Base-by-base conservation (phyloP, 805 yeast species). In the Nakazawaea peltata region DNA sequence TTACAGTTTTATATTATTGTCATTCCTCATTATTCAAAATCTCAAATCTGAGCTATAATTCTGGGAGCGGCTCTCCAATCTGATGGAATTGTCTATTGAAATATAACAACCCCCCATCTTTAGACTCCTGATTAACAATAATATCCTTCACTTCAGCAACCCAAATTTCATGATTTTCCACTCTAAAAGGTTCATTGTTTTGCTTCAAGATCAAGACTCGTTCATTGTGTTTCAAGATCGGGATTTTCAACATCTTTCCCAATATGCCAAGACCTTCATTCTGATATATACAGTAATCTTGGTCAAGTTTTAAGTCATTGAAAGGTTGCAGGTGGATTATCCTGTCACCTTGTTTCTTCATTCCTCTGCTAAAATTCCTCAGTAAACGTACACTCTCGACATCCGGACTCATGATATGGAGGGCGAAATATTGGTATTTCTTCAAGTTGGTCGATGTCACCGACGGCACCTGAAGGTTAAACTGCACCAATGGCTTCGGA, bases 91-190 rank as follows among this genome's bases (percentile, higher is more conserved):
- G 58, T 44, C 85, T 64, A 46, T 80, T 69, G 52, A 70, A 80
- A 45, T 80, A 80, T 12, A 82, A 48, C 29, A 82, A 52, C 0
- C 90, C 90, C 12, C 88, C 88, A 2, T 71, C 59, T 26, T 61
- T 57, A 2, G 22, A 39, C n/a, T 41, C 43, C 26, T 61, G 42
- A 14, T 33, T 10, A 6, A 41, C 32, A 10, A 70, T 43, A 3
- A 81, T 71, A 27, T 81, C 81, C 25, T 64, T 58, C 4, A 90
- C 94, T 41, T 73, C 68, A 3, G 85, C 95, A 4, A 87, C 74
- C 92, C 96, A 85, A 3, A 90, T 75, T 51, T 88, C 95, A 57
- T 90, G 97, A 49, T 82, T 86, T 41, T 82, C 87, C 1, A 86
- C 79, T 9, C 53, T 53, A 33, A 81, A 66, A n/a, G n/a, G n/a